Conservation (phyloP, 305 asterid genomes). For the Caryopteris hybrid region DNA sequence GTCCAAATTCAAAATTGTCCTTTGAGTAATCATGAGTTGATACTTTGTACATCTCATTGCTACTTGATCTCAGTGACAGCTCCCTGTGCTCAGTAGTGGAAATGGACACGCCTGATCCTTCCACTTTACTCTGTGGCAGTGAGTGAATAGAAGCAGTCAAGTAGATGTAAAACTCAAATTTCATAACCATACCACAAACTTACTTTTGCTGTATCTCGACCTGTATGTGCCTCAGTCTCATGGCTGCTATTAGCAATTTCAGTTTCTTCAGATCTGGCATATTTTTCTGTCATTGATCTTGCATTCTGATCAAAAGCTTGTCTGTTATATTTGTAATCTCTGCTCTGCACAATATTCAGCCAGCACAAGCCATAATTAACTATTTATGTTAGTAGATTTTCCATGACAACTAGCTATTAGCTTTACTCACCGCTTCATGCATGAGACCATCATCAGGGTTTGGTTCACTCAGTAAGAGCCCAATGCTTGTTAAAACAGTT, state of each 20-base stretch:
- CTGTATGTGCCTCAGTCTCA: slow-evolving; percentile 23
- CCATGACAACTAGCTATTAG: slow-evolving; percentile 2
- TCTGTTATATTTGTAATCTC: slow-evolving; percentile 77
- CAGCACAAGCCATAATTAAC: slow-evolving; percentile 8
- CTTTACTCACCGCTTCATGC: slow-evolving; percentile 74
- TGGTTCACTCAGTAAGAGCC: slow-evolving; percentile 72
- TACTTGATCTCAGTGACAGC: slow-evolving; percentile 41
- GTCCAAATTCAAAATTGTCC: slow-evolving; percentile 23
- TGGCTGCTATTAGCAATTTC: slow-evolving; percentile 26
- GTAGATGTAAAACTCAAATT: not conserved
- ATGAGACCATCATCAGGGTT: slow-evolving; percentile 92
- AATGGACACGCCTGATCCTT: slow-evolving; percentile 30
- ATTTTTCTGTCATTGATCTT: slow-evolving; percentile 73
- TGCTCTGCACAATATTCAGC: slow-evolving; percentile 51
- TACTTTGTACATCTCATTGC: slow-evolving; percentile 17
- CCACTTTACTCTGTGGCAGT: slow-evolving; percentile 35
- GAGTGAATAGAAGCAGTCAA: slow-evolving; percentile 14
- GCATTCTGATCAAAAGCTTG: slow-evolving; percentile 78
- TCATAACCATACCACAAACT: slow-evolving; percentile 19
- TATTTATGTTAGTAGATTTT: slow-evolving; percentile 1
- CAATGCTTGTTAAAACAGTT: slow-evolving; percentile 71
- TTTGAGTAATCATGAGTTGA: slow-evolving; percentile 17
- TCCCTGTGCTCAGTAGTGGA: slow-evolving; percentile 30
- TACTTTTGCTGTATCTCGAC: slow-evolving; percentile 35
- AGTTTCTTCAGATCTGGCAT: slow-evolving; percentile 44